These are phyloP conservation scores for Fragilariopsis cylindrus DNA, from an alignment of 108 stramenopile genomes.

Conservation along the genomic window DNA sequence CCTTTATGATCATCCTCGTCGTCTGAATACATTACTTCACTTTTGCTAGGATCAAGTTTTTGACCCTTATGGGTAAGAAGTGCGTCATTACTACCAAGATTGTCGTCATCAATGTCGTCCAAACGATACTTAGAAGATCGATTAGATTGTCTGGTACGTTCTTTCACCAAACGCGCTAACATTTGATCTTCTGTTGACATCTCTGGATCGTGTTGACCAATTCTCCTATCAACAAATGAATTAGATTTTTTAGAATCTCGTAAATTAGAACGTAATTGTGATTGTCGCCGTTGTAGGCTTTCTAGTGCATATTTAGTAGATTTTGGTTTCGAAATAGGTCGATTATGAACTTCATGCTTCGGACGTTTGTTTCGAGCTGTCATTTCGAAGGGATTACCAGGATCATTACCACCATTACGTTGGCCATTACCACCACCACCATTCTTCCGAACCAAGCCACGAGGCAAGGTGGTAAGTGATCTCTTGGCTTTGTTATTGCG, in stretches of 20 bases:
- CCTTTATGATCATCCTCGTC: slow-evolving; percentile 80
- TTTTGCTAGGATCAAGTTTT: slow-evolving; percentile 55
- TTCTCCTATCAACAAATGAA: slow-evolving; percentile 75
- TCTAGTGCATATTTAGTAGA: slow-evolving; percentile 38
- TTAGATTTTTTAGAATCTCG: slow-evolving; percentile 61
- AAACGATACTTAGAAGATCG: slow-evolving; percentile 52
- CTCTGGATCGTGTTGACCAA: slow-evolving; percentile 60
- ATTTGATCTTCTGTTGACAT: slow-evolving; percentile 66
- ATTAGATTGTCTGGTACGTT: slow-evolving; percentile 67
- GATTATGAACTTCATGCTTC: slow-evolving; percentile 79
- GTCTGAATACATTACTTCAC: slow-evolving; percentile 62
- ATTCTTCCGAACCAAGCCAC: slow-evolving; percentile 58
- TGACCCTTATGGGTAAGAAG: slow-evolving; percentile 87
- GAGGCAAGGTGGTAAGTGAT: slow-evolving; percentile 62
- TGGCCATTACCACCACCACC: slow-evolving; percentile 11
- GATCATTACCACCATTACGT: slow-evolving; percentile 6
- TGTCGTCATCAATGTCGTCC: slow-evolving; percentile 52
- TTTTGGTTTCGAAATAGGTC: slow-evolving; percentile 35
- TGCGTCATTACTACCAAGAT: slow-evolving; percentile 18
- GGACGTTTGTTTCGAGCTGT: slow-evolving; percentile 50
- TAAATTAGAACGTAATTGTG: slow-evolving; percentile 30
- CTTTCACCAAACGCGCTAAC: slow-evolving; percentile 77
- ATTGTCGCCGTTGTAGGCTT: slow-evolving; percentile 42
- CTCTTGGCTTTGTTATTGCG: slow-evolving; percentile 69
- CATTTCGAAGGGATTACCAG: slow-evolving; percentile 83